Evolutionary conservation across 1,284 basidiomycete genomes (phyloP).

Genomic region (Irpex lacteus): DNA sequence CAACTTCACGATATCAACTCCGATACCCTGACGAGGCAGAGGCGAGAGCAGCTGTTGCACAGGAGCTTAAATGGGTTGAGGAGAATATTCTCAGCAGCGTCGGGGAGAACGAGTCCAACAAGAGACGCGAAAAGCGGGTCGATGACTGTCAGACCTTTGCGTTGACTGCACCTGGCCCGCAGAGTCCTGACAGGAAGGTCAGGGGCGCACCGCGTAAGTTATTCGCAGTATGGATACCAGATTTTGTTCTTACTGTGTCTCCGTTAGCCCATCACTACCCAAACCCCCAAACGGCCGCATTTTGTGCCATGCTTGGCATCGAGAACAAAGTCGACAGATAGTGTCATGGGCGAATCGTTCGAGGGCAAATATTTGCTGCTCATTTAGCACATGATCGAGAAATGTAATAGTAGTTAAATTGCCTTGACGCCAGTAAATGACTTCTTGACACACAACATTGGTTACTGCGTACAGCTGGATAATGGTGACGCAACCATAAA

Average conservation of each 20-base stretch:
- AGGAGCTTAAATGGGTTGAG: slow-evolving; percentile 68
- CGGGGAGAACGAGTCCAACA: slow-evolving; percentile 20
- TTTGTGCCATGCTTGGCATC: slow-evolving; percentile 78
- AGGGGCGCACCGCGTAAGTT: slow-evolving; percentile 43
- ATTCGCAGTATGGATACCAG: neutral
- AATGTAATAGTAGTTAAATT: too few relatives aligned
- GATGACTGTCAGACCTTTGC: slow-evolving; percentile 69
- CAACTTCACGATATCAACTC: slow-evolving; percentile 45
- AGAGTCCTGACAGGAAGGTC: neutral
- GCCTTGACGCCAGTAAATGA: too few relatives aligned
- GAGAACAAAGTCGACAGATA: slow-evolving; percentile 72
- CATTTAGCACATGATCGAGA: too few relatives aligned
- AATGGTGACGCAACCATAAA: too few relatives aligned
- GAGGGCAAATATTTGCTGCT: neutral
- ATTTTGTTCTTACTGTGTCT: slow-evolving; percentile 2
- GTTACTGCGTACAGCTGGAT: too few relatives aligned
- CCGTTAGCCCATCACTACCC: slow-evolving; percentile 71
- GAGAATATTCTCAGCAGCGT: slow-evolving; percentile 41
- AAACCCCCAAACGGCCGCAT: slow-evolving; percentile 89
- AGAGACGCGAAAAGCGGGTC: slow-evolving; percentile 29
- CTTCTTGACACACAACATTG: too few relatives aligned
- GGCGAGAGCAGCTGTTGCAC: slow-evolving; percentile 56
- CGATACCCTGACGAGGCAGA: slow-evolving; percentile 60
- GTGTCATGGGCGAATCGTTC: neutral
- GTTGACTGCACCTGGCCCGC: slow-evolving; percentile 54